phyloP scores from a whole-genome alignment of 2,329 filamentous ascomycete species.

The Xylaria sp. region DNA sequence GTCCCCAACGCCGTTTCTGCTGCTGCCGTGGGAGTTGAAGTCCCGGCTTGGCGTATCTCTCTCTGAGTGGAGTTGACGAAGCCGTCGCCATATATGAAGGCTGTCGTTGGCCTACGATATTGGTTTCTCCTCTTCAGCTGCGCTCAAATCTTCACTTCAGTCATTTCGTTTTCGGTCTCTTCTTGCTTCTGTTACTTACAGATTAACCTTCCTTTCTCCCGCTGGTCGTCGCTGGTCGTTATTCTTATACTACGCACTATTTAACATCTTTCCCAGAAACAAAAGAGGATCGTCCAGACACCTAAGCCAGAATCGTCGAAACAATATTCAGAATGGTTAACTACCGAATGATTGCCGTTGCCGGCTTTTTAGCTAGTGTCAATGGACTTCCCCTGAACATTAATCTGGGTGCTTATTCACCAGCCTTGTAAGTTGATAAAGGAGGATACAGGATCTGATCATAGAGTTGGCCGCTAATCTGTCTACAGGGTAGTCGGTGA shows the following conservation, averaged over 20 bases:
- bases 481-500: conserved; percentile 51
- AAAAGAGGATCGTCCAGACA: conserved; percentile 22
- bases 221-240: conserved; percentile 54
- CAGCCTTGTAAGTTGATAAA: conserved; percentile 53
- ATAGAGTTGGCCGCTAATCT: conserved; percentile 35
- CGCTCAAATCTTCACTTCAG: conserved; percentile 49
- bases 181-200: conserved; percentile 42
- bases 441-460: not conserved
- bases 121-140: conserved; percentile 48
- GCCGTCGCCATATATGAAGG: conserved; percentile 50
- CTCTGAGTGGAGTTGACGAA: conserved; percentile 12
- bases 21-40: conserved; percentile 35
- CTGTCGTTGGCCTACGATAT: conserved; percentile 38
- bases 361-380: conserved; percentile 51
- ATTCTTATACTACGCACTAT: conserved; percentile 43
- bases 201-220: conserved; percentile 46
- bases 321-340: conserved; percentile 51
- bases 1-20: conserved; percentile 38
- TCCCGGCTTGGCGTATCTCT: conserved; percentile 40
- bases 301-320: not conserved
- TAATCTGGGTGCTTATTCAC: conserved; percentile 59
- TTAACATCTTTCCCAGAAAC: conserved; percentile 25
- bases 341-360: conserved; percentile 52
- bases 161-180: conserved; percentile 44
- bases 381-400: conserved; percentile 55